These are phyloP conservation scores for Adiantum capillusveneris DNA, from an alignment of 75 land plant species.

Conservation along the genomic window DNA sequence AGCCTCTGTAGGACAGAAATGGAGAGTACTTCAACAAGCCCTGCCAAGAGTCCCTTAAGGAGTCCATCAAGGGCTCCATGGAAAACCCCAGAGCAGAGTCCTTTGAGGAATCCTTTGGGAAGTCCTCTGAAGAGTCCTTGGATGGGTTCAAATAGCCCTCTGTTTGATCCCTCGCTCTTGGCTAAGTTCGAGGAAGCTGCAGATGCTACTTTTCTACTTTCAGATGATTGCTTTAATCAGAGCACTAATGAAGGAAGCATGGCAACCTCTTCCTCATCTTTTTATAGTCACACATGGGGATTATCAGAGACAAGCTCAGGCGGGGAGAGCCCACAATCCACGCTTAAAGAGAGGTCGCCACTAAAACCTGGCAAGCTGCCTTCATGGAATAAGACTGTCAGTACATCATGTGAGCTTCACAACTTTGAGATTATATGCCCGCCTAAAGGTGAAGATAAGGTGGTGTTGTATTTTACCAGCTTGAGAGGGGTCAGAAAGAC, in stretches of 20 bases:
- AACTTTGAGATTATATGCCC: constrained; percentile 7
- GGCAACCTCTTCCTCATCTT: too few relatives aligned
- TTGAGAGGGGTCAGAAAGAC: constrained; percentile 52
- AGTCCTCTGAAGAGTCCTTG: too few relatives aligned
- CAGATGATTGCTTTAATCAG: too few relatives aligned
- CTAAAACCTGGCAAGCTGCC: neutral
- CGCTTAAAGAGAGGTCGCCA: neutral
- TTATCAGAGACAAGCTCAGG: constrained; percentile 1
- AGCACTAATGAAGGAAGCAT: too few relatives aligned
- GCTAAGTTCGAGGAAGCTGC: constrained; percentile 27
- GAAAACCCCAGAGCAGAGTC: too few relatives aligned
- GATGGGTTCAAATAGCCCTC: constrained; percentile 1
- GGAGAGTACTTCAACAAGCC: too few relatives aligned
- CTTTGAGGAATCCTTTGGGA: too few relatives aligned
- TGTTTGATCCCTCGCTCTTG: constrained; percentile 28
- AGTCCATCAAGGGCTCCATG: too few relatives aligned
- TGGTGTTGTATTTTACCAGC: constrained; percentile 54
- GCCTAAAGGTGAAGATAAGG: constrained; percentile 21
- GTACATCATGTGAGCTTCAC: neutral
- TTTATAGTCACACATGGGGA: too few relatives aligned
- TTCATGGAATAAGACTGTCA: too few relatives aligned
- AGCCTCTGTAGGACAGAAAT: too few relatives aligned
- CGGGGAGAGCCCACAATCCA: neutral
- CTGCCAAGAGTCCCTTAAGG: too few relatives aligned
- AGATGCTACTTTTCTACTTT: constrained; percentile 1